These are phyloP conservation scores for Toxoplasma gondii DNA, from an alignment of 169 alveolate genomes.

Conservation along the genomic window DNA sequence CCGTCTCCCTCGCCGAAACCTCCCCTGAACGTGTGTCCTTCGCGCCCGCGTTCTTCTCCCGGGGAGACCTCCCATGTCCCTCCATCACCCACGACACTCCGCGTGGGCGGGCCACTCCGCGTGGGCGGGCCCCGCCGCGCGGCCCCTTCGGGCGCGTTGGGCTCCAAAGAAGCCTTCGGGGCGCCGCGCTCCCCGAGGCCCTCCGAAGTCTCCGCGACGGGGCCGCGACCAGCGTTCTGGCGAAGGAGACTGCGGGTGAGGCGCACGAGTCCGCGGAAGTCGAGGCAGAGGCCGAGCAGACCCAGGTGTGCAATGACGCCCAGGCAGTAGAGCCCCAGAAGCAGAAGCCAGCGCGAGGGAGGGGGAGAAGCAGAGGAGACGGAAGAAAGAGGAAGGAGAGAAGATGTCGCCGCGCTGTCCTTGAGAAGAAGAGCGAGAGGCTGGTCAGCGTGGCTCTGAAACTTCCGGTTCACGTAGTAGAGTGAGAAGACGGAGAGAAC, in stretches of 20 bases:
- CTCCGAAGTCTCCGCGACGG: background rate
- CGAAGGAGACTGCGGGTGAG: background rate
- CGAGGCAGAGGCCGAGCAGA: slow-evolving; percentile 21
- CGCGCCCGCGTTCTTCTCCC: too few species aligned
- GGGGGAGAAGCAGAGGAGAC: background rate
- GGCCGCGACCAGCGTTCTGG: background rate
- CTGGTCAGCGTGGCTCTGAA: background rate
- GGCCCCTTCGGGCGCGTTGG: background rate
- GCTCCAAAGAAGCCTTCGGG: background rate
- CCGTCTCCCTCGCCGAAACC: too few species aligned
- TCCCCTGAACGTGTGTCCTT: too few species aligned
- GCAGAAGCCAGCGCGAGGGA: background rate
- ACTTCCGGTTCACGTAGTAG: background rate
- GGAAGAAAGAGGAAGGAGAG: background rate
- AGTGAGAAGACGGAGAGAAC: slow-evolving; percentile 7
- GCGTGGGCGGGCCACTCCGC: too few species aligned
- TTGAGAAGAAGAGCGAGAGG: background rate
- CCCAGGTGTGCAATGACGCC: background rate
- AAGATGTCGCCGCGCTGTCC: background rate
- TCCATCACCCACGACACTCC: too few species aligned
- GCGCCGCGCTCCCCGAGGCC: background rate
- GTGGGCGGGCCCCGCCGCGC: too few species aligned
- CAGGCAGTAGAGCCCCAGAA: slow-evolving; percentile 5
- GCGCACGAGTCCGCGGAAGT: background rate
- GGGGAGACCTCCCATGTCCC: too few species aligned